Percentiles rank a stretch among this genome's conserved stretches.
phyloP scores from a whole-genome alignment of 305 asterid genomes.

The Coffea humblotiana region DNA sequence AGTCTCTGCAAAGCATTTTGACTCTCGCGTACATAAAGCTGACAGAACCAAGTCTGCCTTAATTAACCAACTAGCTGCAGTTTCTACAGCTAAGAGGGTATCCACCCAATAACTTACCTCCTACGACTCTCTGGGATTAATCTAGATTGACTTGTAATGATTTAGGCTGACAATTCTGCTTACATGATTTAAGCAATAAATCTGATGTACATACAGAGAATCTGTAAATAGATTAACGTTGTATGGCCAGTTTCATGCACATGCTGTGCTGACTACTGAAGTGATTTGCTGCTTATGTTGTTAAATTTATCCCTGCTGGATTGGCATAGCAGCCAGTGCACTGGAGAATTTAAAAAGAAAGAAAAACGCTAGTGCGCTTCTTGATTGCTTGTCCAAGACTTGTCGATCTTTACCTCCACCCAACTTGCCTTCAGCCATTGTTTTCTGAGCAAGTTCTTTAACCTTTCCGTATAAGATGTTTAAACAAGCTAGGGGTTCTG shows the following conservation, averaged over 20 bases:
- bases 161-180: slow-evolving; percentile 2
- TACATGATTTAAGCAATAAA: slow-evolving; percentile 7
- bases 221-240: slow-evolving; percentile 5
- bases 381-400: background rate
- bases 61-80: slow-evolving; percentile 15
- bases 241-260: background rate
- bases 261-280: background rate
- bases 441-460: no score
- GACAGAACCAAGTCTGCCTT: slow-evolving; percentile 8
- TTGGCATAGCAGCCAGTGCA: background rate
- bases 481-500: no score
- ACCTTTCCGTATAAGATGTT: no score
- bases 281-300: background rate
- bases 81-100: background rate
- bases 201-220: slow-evolving; percentile 13
- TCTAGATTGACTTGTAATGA: slow-evolving; percentile 5
- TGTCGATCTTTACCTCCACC: background rate
- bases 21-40: slow-evolving; percentile 21
- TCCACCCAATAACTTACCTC: background rate
- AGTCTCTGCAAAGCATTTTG: slow-evolving; percentile 48
- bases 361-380: background rate
- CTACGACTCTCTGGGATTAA: background rate
- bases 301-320: no score
- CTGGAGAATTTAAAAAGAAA: background rate
- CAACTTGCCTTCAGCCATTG: no score